Base-by-base conservation (phyloP, 2,329 filamentous ascomycete species). In the Colletotrichum navitas region DNA sequence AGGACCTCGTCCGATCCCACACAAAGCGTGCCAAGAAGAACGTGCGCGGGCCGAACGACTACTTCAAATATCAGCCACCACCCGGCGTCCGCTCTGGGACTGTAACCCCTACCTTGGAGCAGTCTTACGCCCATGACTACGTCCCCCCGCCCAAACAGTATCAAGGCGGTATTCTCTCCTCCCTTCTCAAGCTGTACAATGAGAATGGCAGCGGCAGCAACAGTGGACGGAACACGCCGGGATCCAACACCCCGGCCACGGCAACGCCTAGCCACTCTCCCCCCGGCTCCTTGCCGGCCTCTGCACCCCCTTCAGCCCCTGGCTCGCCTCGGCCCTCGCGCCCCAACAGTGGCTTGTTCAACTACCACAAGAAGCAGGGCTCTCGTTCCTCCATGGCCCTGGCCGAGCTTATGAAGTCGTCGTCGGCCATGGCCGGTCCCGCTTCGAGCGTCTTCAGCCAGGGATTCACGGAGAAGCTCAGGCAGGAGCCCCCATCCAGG, bases 91-190 rank as follows among this genome's bases (percentile, higher is more conserved):
- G 76, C 21, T 83, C 82, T 45, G 81, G 82, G 54, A 81, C 80
- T 11, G 78, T 77, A 6, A 84, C 82, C 2, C 82, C 82, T 0
- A 74, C 80, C 12, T 74, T 78, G 24, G 84, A 88, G 54, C 84
- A 87, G 29, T 87, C 89, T 54, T 86, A 89, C 67, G 77, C 76
- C 18, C 79, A 83, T 56, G 82, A 84, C 66, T 93, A 93, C 77
- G 88, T 93, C 24, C 89, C 91, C 55, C 85, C 86, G 52, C 93
- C 93, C 5, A 82, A 85, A 29, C 88, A 91, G 73, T 95, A 93
- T 78, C 89, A 91, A 61, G 91, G 91, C 39, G 93, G 94, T 39
- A 89, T 95, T 58, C 83, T 97, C 1, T 90, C 91, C 2, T 91
- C 90, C 0, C 83, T 97, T 0, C 83, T 96, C 61, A 93, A 91